Conservation (phyloP, 2,329 filamentous ascomycete species). For the Ciborinia camelliae region DNA sequence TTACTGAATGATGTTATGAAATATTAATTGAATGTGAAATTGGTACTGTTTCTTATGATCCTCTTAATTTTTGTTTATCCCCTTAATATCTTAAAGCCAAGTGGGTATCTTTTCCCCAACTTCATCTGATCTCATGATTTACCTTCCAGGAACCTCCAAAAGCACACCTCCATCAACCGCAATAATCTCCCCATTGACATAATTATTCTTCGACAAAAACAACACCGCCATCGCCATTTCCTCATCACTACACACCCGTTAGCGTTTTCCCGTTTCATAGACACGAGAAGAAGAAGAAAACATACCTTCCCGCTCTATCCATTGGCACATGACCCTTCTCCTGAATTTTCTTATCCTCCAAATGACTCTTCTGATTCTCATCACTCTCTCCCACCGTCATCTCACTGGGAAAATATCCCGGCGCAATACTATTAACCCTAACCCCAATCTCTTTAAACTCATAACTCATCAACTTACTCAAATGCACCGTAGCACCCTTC, state of each 20-base stretch:
- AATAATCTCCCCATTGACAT: slow-evolving; percentile 40
- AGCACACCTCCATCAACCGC: slow-evolving; percentile 52
- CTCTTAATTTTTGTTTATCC: background rate
- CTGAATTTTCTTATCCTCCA: slow-evolving; percentile 50
- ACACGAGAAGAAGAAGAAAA: background rate
- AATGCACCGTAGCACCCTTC: slow-evolving; percentile 50
- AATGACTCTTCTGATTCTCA: slow-evolving; percentile 47
- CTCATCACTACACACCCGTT: slow-evolving; percentile 34
- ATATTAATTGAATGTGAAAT: background rate
- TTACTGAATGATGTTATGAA: background rate
- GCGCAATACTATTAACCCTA: slow-evolving; percentile 55
- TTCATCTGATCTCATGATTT: background rate
- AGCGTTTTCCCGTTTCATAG: background rate
- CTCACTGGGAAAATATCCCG: slow-evolving; percentile 45
- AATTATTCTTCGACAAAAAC: slow-evolving; percentile 45
- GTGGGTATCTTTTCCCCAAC: background rate
- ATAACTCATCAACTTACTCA: slow-evolving; percentile 53
- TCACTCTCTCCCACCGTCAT: slow-evolving; percentile 47
- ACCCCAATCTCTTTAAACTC: slow-evolving; percentile 53
- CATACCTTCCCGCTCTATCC: slow-evolving; percentile 44
- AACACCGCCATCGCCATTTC: slow-evolving; percentile 56
- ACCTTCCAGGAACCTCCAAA: slow-evolving; percentile 36
- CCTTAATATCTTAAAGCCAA: too few species aligned
- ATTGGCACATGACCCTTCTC: slow-evolving; percentile 48
- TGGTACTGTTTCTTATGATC: background rate